These are phyloP conservation scores for Podila minutissima DNA, from an alignment of 192 early-diverging fungal genomes.

Conservation along the genomic window DNA sequence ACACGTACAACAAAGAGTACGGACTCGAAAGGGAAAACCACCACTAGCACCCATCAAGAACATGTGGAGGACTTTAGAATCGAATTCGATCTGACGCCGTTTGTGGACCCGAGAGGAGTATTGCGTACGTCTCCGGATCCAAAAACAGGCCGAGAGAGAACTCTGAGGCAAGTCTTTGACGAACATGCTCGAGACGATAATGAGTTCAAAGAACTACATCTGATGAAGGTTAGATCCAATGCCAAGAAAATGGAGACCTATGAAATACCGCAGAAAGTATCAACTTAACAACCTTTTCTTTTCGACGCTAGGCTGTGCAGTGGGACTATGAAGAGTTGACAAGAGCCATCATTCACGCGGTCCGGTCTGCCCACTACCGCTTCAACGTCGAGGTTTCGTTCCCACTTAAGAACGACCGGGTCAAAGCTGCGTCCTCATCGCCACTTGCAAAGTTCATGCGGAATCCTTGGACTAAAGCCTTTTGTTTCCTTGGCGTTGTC, in stretches of 20 bases:
- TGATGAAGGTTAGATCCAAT: conserved; percentile 43
- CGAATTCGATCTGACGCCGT: conserved; percentile 46
- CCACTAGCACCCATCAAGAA: neutral
- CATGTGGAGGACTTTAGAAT: conserved; percentile 47
- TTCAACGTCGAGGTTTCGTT: conserved; percentile 30
- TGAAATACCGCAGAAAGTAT: neutral
- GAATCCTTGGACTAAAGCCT: conserved; percentile 31
- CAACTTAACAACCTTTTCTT: neutral
- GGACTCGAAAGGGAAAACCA: conserved; percentile 24
- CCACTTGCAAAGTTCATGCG: conserved; percentile 36
- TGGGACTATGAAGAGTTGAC: conserved; percentile 54
- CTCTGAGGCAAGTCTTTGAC: conserved; percentile 38
- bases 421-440: conserved; percentile 35
- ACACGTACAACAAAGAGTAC: conserved; percentile 2
- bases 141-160: conserved; percentile 13
- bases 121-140: conserved; percentile 22
- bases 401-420: conserved; percentile 42
- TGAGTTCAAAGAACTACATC: conserved; percentile 50
- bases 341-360: conserved; percentile 46
- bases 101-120: conserved; percentile 26
- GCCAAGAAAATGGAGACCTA: neutral
- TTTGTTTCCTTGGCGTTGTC: conserved; percentile 39
- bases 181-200: conserved; percentile 49
- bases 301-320: conserved; percentile 4
- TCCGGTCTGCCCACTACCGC: conserved; percentile 33